Percentiles rank a stretch among this genome's conserved stretches.
phyloP scores from a whole-genome alignment of 495 filamentous ascomycete genomes.

The Trichoderma asperelloides region DNA sequence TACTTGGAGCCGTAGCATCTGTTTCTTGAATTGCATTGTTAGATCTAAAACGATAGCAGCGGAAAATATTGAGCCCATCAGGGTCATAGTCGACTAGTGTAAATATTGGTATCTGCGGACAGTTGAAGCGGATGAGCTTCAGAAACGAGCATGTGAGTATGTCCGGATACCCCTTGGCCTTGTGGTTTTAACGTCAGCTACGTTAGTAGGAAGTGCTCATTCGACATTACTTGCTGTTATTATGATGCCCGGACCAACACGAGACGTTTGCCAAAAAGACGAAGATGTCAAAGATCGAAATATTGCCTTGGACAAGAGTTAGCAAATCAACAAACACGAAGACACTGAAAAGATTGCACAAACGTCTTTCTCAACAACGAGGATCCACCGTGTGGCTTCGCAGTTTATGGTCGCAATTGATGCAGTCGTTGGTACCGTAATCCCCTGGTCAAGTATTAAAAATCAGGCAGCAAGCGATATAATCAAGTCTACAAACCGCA shows the following conservation, averaged over 20 bases:
- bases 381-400: slow-evolving; percentile 52
- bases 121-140: slow-evolving; percentile 27
- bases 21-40: slow-evolving; percentile 59
- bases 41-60: slow-evolving; percentile 83
- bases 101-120: slow-evolving; percentile 43
- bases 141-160: slow-evolving; percentile 69
- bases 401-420: slow-evolving; percentile 48
- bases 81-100: slow-evolving; percentile 80
- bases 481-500: neutral
- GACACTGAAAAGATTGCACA: neutral
- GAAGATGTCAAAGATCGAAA: slow-evolving; percentile 56
- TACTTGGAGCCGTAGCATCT: slow-evolving; percentile 42
- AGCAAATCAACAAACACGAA: slow-evolving; percentile 11
- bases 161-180: slow-evolving; percentile 93
- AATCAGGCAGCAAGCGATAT: slow-evolving; percentile 13
- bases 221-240: slow-evolving; percentile 47
- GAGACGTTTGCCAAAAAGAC: slow-evolving; percentile 41
- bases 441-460: slow-evolving; percentile 40
- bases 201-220: slow-evolving; percentile 13
- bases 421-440: slow-evolving; percentile 53
- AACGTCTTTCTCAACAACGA: slow-evolving; percentile 92
- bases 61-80: slow-evolving; percentile 76
- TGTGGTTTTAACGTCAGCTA: slow-evolving; percentile 11
- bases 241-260: slow-evolving; percentile 51
- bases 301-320: slow-evolving; percentile 50